A percentile compares a stretch with the other conserved stretches of the same genome.
These are phyloP conservation scores for Chimonanthus praecox DNA, from an alignment of 164 flowering plant genomes.

Conservation along the genomic window DNA sequence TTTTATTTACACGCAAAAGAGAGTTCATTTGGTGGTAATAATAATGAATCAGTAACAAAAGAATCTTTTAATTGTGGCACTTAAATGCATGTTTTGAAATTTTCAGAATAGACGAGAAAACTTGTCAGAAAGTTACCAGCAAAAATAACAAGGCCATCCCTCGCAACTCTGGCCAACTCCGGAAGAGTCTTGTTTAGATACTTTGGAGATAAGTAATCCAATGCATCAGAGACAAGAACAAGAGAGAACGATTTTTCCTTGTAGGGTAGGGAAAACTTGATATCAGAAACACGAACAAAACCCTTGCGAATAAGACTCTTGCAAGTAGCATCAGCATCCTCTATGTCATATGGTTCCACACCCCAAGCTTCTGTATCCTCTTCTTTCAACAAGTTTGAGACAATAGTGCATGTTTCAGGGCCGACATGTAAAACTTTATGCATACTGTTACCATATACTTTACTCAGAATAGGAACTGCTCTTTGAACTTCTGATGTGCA, in stretches of 20 bases:
- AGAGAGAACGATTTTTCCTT: slow-evolving; percentile 73
- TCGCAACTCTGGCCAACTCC: slow-evolving; percentile 73
- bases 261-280: slow-evolving; percentile 88
- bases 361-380: slow-evolving; percentile 94
- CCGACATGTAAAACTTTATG: slow-evolving; percentile 88
- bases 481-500: slow-evolving; percentile 68
- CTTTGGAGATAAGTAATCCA: slow-evolving; percentile 89
- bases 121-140: slow-evolving; percentile 43
- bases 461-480: slow-evolving; percentile 69
- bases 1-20: too few species aligned
- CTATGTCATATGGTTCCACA: slow-evolving; percentile 84
- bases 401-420: slow-evolving; percentile 85
- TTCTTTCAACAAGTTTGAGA: slow-evolving; percentile 65
- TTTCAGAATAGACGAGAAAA: neutral
- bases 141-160: slow-evolving; percentile 74
- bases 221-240: slow-evolving; percentile 78
- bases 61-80: too few species aligned
- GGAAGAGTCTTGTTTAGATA: slow-evolving; percentile 89
- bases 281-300: slow-evolving; percentile 83
- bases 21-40: too few species aligned
- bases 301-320: slow-evolving; percentile 71
- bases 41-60: too few species aligned
- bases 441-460: slow-evolving; percentile 80
- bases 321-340: slow-evolving; percentile 73
- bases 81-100: too few species aligned